Conservation (phyloP, 2,329 filamentous ascomycete genomes). For the Apiospora kogelbergensis region DNA sequence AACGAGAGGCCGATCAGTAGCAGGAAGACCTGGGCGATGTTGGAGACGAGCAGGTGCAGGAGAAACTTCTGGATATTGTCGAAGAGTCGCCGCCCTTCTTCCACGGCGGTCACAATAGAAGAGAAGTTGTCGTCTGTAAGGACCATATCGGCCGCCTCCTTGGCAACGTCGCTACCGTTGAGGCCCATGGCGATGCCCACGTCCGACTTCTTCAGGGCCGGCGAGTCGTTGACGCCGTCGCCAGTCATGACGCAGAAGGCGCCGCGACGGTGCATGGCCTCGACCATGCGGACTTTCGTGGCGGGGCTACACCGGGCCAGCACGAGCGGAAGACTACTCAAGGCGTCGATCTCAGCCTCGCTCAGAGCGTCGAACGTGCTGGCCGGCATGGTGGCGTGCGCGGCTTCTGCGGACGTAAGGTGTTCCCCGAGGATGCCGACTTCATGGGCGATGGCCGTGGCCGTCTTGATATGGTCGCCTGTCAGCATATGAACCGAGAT, state of each 20-base stretch:
- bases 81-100: constrained; percentile 68
- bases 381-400: constrained; percentile 59
- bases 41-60: constrained; percentile 67
- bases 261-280: constrained; percentile 68
- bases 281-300: constrained; percentile 75
- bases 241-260: constrained; percentile 74
- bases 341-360: constrained; percentile 61
- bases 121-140: constrained; percentile 88
- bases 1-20: constrained; percentile 69
- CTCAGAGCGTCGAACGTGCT: constrained; percentile 62
- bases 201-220: constrained; percentile 70
- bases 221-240: constrained; percentile 74
- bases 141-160: constrained; percentile 84
- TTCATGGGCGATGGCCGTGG: constrained; percentile 63
- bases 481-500: constrained; percentile 70
- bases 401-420: constrained; percentile 35
- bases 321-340: constrained; percentile 64
- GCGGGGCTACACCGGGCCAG: constrained; percentile 68
- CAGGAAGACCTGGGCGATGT: constrained; percentile 68
- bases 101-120: constrained; percentile 71
- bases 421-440: constrained; percentile 57
- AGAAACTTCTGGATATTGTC: constrained; percentile 74
- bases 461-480: constrained; percentile 68
- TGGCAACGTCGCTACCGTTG: constrained; percentile 70
- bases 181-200: constrained; percentile 76